phyloP scores from a whole-genome alignment of 495 filamentous ascomycete species.

The Cercophora newfieldiana region DNA sequence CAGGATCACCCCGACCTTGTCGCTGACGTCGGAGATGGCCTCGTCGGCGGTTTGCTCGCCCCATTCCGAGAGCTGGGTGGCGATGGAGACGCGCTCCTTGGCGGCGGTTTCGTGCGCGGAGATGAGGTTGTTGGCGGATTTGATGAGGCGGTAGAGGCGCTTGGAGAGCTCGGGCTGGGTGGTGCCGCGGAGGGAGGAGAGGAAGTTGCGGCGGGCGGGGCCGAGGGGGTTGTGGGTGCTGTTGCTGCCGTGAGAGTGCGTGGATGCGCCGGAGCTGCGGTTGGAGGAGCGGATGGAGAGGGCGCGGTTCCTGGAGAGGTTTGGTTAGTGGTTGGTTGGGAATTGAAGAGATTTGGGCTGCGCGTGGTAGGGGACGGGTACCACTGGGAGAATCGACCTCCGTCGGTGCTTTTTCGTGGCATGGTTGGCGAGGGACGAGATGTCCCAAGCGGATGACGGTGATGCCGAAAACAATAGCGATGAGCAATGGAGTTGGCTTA shows the following conservation, averaged over 20 bases:
- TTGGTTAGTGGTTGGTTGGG: conserved; percentile 8
- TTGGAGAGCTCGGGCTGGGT: conserved; percentile 82
- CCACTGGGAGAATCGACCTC: conserved; percentile 29
- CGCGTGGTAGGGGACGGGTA: conserved; percentile 1
- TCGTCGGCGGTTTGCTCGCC: conserved; percentile 87
- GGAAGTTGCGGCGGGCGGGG: conserved; percentile 62
- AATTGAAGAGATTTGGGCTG: background rate
- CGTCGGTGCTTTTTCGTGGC: conserved; percentile 30
- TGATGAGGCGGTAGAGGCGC: conserved; percentile 86
- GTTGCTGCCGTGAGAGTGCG: conserved; percentile 41
- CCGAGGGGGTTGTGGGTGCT: conserved; percentile 32
- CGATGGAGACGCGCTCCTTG: conserved; percentile 77
- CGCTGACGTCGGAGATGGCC: conserved; percentile 80
- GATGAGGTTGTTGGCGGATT: conserved; percentile 83
- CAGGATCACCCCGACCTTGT: conserved; percentile 91
- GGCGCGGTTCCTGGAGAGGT: conserved; percentile 54
- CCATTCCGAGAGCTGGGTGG: conserved; percentile 93
- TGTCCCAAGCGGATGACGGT: conserved; percentile 2
- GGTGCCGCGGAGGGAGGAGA: conserved; percentile 77
- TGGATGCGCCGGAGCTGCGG: conserved; percentile 38
- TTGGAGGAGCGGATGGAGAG: conserved; percentile 46
- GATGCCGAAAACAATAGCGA: background rate
- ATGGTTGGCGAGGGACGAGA: conserved; percentile 22
- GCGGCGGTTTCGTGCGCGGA: conserved; percentile 78
- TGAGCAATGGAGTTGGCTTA: background rate